A percentile compares a stretch with the other conserved stretches of the same genome.
Evolutionary conservation across 371 early-diverging fungal species (phyloP).

Genomic region (Mortierella sp.): DNA sequence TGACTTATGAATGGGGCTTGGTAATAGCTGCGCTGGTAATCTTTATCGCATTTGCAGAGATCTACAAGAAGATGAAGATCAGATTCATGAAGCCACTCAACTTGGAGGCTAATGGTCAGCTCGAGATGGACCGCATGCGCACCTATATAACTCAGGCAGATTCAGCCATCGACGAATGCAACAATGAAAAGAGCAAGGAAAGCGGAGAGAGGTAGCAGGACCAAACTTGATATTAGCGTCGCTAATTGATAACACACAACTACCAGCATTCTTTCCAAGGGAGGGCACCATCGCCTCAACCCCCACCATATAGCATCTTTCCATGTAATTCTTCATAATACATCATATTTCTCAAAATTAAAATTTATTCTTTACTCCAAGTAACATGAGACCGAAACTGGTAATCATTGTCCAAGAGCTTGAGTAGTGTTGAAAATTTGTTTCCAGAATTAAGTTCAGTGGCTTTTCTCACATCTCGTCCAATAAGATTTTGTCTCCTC

Average conservation of each 20-base stretch:
- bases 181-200: neutral
- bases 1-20: slow-evolving; percentile 84
- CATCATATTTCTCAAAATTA: too few relatives aligned
- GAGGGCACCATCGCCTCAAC: neutral
- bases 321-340: too few relatives aligned
- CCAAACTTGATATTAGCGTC: neutral
- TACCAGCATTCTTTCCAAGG: neutral
- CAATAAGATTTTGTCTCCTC: too few relatives aligned
- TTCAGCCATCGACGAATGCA: slow-evolving; percentile 17
- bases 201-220: slow-evolving; percentile 18
- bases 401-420: too few relatives aligned
- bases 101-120: slow-evolving; percentile 25
- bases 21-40: slow-evolving; percentile 67
- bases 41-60: slow-evolving; percentile 72
- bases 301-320: neutral
- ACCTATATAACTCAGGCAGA: slow-evolving; percentile 26
- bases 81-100: slow-evolving; percentile 33
- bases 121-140: slow-evolving; percentile 48
- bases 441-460: too few relatives aligned
- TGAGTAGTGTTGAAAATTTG: too few relatives aligned
- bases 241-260: neutral
- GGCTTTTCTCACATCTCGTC: too few relatives aligned
- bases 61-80: slow-evolving; percentile 59
- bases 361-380: too few relatives aligned
- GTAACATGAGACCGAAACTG: too few relatives aligned